Conservation (phyloP, 2,329 filamentous ascomycete species). For the Sclerotiophoma versabilis region DNA sequence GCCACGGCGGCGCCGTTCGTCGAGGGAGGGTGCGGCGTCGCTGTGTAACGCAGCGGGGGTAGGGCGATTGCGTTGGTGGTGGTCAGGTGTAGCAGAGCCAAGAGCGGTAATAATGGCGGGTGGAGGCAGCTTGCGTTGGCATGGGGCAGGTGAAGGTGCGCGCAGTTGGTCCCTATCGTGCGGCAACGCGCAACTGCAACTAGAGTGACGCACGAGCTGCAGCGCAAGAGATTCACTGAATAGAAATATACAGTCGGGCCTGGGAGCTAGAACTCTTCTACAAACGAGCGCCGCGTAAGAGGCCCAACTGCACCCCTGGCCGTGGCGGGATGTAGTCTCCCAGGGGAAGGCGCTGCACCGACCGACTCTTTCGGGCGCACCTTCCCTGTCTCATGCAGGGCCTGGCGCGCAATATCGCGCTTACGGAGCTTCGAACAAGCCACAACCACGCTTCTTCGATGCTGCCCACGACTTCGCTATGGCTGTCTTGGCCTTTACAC, state of each 20-base stretch:
- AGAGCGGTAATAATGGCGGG: constrained; percentile 2
- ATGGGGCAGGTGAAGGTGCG: constrained; percentile 14
- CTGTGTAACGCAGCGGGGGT: constrained; percentile 17
- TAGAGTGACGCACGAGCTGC: constrained; percentile 9
- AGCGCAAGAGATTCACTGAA: not conserved
- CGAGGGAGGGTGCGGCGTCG: constrained; percentile 20
- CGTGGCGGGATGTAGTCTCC: constrained; percentile 9
- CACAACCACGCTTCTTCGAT: constrained; percentile 10
- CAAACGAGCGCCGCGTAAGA: constrained; percentile 7
- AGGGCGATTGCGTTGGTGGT: not conserved
- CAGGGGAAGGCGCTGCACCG: constrained; percentile 13
- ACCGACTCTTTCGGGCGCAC: constrained; percentile 11
- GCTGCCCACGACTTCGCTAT: constrained; percentile 4
- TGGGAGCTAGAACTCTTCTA: constrained; percentile 6
- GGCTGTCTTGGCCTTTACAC: constrained; percentile 6
- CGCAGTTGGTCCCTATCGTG: constrained; percentile 1
- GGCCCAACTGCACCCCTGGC: constrained; percentile 15
- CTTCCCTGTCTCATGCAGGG: constrained; percentile 21
- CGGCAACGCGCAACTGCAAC: constrained; percentile 6
- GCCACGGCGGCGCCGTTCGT: constrained; percentile 34
- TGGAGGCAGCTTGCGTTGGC: constrained; percentile 1
- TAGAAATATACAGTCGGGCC: constrained; percentile 3
- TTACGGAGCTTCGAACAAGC: constrained; percentile 7
- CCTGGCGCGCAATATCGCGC: constrained; percentile 3
- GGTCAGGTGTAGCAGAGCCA: constrained; percentile 1